Base-by-base conservation (phyloP, 1,139 yeast species). In the Pneumocystis carinii region DNA sequence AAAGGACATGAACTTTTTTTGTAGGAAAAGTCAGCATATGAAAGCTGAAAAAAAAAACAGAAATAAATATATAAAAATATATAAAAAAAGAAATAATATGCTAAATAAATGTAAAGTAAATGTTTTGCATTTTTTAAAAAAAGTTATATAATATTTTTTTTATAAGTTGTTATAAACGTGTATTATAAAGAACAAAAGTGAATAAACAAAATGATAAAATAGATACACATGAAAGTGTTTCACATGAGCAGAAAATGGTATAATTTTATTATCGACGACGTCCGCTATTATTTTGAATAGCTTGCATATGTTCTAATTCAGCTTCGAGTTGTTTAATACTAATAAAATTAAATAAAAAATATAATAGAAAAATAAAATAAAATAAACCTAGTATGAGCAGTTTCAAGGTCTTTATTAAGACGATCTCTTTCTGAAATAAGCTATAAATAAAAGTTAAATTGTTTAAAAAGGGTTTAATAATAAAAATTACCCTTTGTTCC, bases 371-470 rank as follows among this genome's bases (percentile, higher is more conserved):
- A 56, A n/a, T 15, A 17, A 17, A 57, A 59, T 42, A 19, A 17
- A 17, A 17, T 64, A 36, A 27, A 64, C 66, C 58, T 67, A 2
- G 75, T 70, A 65, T 90, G 97, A 76, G 92, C 83, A 70, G 87
- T 90, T 71, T 90, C 97, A 72, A 94, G 81, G 75, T 92, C 98
- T 75, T 86, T 87, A 76, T 92, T 92, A 74, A 94, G 81, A 74
- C 96, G 84, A 75, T 90, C 89, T 76, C 97, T 85, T 77, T 90
- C 97, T 70, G 87, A 88, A 68, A 90, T 94, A 70, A 92, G 88
- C 73, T 90, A 90, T 70, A 90, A 88, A 76, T 90, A 97, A 97
- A 98, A 92, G 78, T 90, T 57, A 37, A 37, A 48, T 32, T 32
- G 35, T 7, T 32, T 32, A 5, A 32, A 32, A 32, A 5, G 35